Conservation (phyloP, 257 asterid genomes). For the Solanum ahanhuiri region DNA sequence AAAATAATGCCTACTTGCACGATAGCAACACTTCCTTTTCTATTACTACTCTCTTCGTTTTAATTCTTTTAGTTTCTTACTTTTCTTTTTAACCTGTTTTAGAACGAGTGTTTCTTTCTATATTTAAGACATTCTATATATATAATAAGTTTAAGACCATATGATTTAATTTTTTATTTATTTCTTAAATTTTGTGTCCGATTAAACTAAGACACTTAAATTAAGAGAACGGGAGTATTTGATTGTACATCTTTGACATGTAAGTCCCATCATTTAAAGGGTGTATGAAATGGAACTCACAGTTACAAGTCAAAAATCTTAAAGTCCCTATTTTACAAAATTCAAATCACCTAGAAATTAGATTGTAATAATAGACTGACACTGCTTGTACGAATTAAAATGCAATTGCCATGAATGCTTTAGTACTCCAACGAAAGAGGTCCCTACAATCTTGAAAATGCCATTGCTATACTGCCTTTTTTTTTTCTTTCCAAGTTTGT, state of each 20-base stretch:
- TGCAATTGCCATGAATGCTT: neutral
- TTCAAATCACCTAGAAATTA: neutral
- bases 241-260: neutral
- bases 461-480: neutral
- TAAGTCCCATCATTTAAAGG: neutral
- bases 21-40: too few species aligned
- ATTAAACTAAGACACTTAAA: too few species aligned
- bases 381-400: neutral
- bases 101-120: too few species aligned
- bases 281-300: neutral
- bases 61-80: too few species aligned
- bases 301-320: neutral
- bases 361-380: neutral
- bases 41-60: too few species aligned
- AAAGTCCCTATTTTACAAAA: neutral
- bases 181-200: too few species aligned
- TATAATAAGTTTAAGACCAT: too few species aligned
- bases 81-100: too few species aligned
- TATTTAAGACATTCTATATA: too few species aligned
- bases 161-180: too few species aligned
- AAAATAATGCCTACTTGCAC: too few species aligned
- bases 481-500: neutral
- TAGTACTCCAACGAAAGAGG: neutral
- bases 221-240: too few species aligned
- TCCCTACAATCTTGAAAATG: neutral